phyloP scores from a whole-genome alignment of 2,329 filamentous ascomycete species.

The Xylariomycetidae sp. region DNA sequence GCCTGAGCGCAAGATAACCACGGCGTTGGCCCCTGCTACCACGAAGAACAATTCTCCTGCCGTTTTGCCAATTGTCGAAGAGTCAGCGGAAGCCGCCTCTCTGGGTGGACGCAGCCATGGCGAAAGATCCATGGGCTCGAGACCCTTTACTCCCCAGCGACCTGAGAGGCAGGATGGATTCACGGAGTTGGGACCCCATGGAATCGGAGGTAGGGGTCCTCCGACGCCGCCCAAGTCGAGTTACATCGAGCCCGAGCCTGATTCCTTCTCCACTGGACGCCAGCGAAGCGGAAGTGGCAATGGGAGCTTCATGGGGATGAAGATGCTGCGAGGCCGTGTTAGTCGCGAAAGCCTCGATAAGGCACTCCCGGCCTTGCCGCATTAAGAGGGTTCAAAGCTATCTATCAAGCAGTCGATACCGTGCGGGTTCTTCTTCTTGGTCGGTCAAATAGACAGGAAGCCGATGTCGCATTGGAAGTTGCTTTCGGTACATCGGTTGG shows the following conservation, averaged over 20 bases:
- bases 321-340: slow-evolving; percentile 30
- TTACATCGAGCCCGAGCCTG: slow-evolving; percentile 36
- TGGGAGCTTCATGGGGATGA: slow-evolving; percentile 23
- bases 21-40: slow-evolving; percentile 14
- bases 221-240: slow-evolving; percentile 43
- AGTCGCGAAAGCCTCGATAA: slow-evolving; percentile 56
- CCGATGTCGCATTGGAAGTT: too few relatives aligned
- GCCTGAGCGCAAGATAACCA: slow-evolving; percentile 26
- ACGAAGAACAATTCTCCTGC: slow-evolving; percentile 24
- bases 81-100: slow-evolving; percentile 72
- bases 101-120: slow-evolving; percentile 53
- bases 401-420: not conserved
- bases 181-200: slow-evolving; percentile 26
- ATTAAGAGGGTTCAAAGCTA: slow-evolving; percentile 4
- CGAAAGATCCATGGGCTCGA: slow-evolving; percentile 30
- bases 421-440: slow-evolving; percentile 1
- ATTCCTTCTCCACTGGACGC: slow-evolving; percentile 32
- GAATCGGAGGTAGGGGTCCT: slow-evolving; percentile 29
- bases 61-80: slow-evolving; percentile 78
- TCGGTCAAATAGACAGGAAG: too few relatives aligned
- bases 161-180: slow-evolving; percentile 29
- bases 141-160: slow-evolving; percentile 29
- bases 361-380: slow-evolving; percentile 51
- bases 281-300: slow-evolving; percentile 18
- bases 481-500: too few relatives aligned